Conservation (phyloP, 1,284 basidiomycete genomes). For the Irpex sp. region DNA sequence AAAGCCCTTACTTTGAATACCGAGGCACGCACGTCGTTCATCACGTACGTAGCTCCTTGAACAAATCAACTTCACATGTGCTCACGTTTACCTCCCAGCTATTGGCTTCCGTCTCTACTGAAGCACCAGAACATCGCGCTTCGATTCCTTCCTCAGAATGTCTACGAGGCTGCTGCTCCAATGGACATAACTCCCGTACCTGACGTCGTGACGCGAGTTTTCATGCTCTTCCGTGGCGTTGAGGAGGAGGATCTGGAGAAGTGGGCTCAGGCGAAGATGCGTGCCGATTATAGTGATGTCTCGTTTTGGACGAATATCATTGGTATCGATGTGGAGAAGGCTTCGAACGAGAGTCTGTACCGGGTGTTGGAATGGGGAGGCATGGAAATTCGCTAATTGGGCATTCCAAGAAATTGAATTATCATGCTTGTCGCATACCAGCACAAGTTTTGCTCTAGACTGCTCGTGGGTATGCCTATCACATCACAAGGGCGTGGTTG, state of each 20-base stretch:
- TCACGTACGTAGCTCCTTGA: background rate
- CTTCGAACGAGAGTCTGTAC: slow-evolving; percentile 20
- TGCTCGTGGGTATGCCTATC: no score
- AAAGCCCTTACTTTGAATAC: background rate
- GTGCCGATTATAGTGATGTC: background rate
- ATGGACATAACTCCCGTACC: slow-evolving; percentile 33
- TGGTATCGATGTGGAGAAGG: slow-evolving; percentile 14
- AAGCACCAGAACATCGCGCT: slow-evolving; percentile 37
- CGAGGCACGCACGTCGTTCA: background rate
- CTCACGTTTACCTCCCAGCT: slow-evolving; percentile 1
- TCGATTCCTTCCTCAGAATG: slow-evolving; percentile 38
- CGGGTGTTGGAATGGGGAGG: slow-evolving; percentile 34
- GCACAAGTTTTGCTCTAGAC: no score
- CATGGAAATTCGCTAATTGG: slow-evolving; percentile 27
- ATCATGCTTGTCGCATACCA: no score
- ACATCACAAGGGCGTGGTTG: no score
- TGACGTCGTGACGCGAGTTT: slow-evolving; percentile 38
- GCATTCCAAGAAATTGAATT: no score
- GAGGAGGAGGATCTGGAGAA: slow-evolving; percentile 16
- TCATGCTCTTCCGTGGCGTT: slow-evolving; percentile 41
- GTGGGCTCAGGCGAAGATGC: slow-evolving; percentile 19
- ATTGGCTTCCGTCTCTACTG: slow-evolving; percentile 36
- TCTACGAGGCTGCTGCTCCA: slow-evolving; percentile 34
- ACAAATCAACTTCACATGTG: background rate
- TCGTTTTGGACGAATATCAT: slow-evolving; percentile 1